Evolutionary conservation across 768 basidiomycete species (phyloP), one percentile per base, ranked within the genome.

Genomic region (Phanerochaete carnosa): DNA sequence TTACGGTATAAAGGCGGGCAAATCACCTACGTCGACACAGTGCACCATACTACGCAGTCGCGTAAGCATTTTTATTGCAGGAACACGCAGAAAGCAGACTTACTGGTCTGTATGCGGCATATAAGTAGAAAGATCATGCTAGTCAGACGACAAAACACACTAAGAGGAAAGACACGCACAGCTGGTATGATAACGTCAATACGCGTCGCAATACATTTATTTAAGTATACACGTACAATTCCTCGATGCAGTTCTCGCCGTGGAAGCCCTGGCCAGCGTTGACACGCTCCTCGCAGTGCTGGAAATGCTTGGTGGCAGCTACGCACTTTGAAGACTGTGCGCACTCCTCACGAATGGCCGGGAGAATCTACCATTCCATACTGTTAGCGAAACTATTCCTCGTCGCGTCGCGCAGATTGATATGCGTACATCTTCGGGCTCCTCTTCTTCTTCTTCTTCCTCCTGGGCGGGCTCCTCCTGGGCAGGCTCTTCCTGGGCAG

Each of bases 231-330:
- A 73, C 73, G 59, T 63, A 75, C 90, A 94, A 73, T 81, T 94
- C 93, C 76, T 94, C 92, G 37, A 95, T 89, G 70, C 94, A 96
- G 71, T 95, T 94, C 79, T 96, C 95, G 64, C 86, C 86, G 72
- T 92, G 88, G 83, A 83, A 93, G 39, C 93, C 94, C 68, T 94
- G 70, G 28, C 94, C 95, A 30, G 79, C 80, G 61, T 85, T 75
- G 50, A 97, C 87, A 77, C 93, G 95, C 74, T 95, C 90, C 71
- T 91, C 83, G 74, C 95, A 96, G 70, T 95, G 91, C 61, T 89
- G 83, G 74, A 95, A 96, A 77, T 96, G 95, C 69, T 89, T 85
- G 39, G 87, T 79, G 58, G 87, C 72, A 37, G 84, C 74, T 39
- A 82, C 83, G 65, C 94, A 95, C 64, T 87, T 84, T 2, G 81